Evolutionary conservation across 1,284 basidiomycete species (phyloP), one percentile per base, ranked within the genome.

Genomic region (Mycosarcoma maydis): DNA sequence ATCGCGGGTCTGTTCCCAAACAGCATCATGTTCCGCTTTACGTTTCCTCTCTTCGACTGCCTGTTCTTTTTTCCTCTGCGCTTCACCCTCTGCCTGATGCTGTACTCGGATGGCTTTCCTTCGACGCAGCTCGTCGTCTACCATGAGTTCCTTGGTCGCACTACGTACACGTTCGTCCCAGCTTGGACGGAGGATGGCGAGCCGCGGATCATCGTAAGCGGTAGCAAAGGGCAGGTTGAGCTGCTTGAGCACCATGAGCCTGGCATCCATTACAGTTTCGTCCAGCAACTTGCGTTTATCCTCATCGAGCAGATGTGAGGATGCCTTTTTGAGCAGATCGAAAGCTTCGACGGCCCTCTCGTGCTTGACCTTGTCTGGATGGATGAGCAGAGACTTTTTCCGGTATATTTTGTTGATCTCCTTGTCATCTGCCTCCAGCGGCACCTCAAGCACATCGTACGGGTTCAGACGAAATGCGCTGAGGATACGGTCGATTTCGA

Each of bases 321-420:
- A 54, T 3, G 83, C 85, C 81, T 87, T 86, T 76, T 87, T 87
- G 49, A 86, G 80, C 65, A 85, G 78, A 69, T 86, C 85, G 75
- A 87, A 87, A 22, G 86, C 86, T 81, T 86, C 80, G 40, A 80
- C 72, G 0, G 85, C 86, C n/a, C 84, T 69, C 30, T 84, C 84
- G 75, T 86, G 84, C 75, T 86, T 83, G 71, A 85, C 85, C 80
- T 86, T 87, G 78, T 87, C 86, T 14, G 86, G 86, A 72, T 87
- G 86, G 47, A 87, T 86, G 75, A 86, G 74, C 58, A 87, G 80
- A 16, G 85, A 85, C 74, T 85, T 86, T 76, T 84, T 85, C 54
- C 86, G 82, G 68, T 85, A 87, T 47, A 83, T 82, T 74, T 84
- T 84, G 72, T 85, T 85, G 73, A 87, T 84, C 30, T 85, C 84